A percentile compares a stretch with the other conserved stretches of the same genome.
phyloP scores from a whole-genome alignment of 345 rosid genomes.

The Gossypioides kirkii region DNA sequence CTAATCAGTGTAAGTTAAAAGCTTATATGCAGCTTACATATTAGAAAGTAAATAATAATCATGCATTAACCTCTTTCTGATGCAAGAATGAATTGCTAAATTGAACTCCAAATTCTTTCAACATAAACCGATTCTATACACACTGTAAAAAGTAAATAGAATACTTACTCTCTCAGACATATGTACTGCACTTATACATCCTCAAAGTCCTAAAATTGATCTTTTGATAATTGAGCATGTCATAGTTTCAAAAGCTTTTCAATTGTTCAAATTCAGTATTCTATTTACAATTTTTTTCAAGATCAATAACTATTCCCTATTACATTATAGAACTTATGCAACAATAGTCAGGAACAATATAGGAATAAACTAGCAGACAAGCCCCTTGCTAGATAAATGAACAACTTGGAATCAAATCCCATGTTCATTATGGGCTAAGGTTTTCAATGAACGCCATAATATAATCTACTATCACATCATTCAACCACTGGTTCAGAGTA shows the following conservation, averaged over 20 bases:
- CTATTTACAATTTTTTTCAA: not conserved
- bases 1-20: not conserved
- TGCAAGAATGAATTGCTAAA: not conserved
- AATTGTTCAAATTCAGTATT: not conserved
- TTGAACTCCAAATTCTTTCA: conserved; percentile 1
- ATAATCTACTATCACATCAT: not conserved
- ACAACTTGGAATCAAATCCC: not conserved
- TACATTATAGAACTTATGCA: not conserved
- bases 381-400: not conserved
- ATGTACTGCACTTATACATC: not conserved
- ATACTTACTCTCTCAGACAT: not conserved
- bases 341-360: not conserved
- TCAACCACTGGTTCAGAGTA: not conserved
- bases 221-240: not conserved
- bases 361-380: not conserved
- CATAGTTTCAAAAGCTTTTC: not conserved
- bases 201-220: not conserved
- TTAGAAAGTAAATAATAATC: not conserved
- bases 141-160: not conserved
- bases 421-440: not conserved
- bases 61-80: not conserved
- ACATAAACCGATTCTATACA: not conserved
- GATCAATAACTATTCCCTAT: not conserved
- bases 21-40: not conserved
- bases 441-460: not conserved